Evolutionary conservation across 139 green algal genomes (phyloP), one percentile per base, ranked within the genome.

Genomic region (Eudorina sp.): DNA sequence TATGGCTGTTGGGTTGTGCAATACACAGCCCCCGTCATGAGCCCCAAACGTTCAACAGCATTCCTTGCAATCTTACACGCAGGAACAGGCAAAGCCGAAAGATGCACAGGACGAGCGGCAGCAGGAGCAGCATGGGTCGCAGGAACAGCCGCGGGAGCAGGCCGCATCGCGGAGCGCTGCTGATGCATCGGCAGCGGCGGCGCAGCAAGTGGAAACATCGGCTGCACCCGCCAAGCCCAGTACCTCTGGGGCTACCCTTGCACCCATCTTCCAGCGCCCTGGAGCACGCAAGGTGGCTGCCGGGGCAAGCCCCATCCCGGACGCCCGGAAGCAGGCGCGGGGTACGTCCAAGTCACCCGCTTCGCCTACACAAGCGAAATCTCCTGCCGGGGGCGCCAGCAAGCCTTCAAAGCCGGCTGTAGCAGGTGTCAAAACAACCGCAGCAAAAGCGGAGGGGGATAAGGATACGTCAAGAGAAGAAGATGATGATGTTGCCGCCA

Each of bases 201-300:
- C 31, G 34, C 66, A 48, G 9, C 31, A n/a, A n/a, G n/a, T n/a
- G n/a, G n/a, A n/a, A n/a, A n/a, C 66, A 46, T 75, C 38, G 16
- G 19, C 51, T 27, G 34, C 51, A 19, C 75, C 43, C 18, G 27
- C n/a, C 19, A 68, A 83, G 51, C 75, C 75, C 31, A 69, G 31
- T 31, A 55, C 48, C 19, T 31, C 75, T 7, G 34, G 31, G 6
- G 75, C 48, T 2, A 48, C 75, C 16, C 48, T 83, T 18, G 75
- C 75, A 34, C 48, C 75, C 34, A 83, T 83, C 51, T 83, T 83
- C n/a, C 75, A 83, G 23, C 48, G 48, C 34, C 75, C 75, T 16
- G 48, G n/a, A 8, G 75, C 48, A 3, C 48, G 75, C 31, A 83
- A 83, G 75, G 75, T 48, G 4, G 75, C 48, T 45, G 43, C 45